These are phyloP conservation scores for Periconia digitata DNA, from an alignment of 2,329 filamentous ascomycete species.

Conservation along the genomic window DNA sequence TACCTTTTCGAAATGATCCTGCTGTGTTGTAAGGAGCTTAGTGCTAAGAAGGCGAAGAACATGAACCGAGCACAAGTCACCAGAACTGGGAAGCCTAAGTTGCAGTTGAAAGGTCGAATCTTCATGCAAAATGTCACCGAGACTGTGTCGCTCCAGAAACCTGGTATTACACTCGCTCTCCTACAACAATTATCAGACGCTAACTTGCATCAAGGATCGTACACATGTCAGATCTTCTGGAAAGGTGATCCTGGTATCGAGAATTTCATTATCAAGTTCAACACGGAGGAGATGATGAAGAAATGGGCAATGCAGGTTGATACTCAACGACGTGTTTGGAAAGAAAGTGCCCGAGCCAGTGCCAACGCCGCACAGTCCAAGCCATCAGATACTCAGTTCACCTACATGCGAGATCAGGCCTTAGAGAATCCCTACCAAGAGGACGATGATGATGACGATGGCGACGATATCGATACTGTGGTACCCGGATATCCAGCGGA, in stretches of 20 bases:
- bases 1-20: constrained; percentile 96
- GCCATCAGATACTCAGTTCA: constrained; percentile 71
- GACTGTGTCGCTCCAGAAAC: constrained; percentile 82
- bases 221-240: constrained; percentile 98
- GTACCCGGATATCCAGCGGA: constrained; percentile 41
- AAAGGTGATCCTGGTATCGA: constrained; percentile 94
- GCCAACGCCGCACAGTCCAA: constrained; percentile 51
- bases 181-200: not conserved
- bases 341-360: constrained; percentile 54
- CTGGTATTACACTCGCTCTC: constrained; percentile 61
- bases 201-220: constrained; percentile 65
- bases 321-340: constrained; percentile 63
- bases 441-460: constrained; percentile 60
- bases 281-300: constrained; percentile 87
- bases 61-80: constrained; percentile 70
- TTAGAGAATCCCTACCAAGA: constrained; percentile 82
- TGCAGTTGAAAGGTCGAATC: constrained; percentile 94
- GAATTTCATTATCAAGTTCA: constrained; percentile 93
- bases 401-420: constrained; percentile 71
- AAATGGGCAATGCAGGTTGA: constrained; percentile 87
- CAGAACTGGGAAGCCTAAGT: constrained; percentile 71
- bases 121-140: constrained; percentile 99
- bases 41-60: constrained; percentile 76
- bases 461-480: constrained; percentile 47
- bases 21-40: constrained; percentile 94